Evolutionary conservation across 805 yeast species (phyloP).

Genomic region (Candida silvatica): DNA sequence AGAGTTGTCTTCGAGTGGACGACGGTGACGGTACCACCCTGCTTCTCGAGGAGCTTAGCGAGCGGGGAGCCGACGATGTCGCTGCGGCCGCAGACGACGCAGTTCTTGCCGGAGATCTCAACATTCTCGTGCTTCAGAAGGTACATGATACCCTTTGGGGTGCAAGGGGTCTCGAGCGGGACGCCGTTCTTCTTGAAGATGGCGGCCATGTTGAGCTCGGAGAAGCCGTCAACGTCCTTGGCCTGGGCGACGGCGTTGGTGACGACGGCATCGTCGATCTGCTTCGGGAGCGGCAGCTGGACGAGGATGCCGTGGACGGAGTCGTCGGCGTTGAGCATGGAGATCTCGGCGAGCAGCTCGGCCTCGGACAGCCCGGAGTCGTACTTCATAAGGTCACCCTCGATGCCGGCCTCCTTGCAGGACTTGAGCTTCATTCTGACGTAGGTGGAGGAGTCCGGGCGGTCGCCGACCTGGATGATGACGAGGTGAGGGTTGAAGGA

Average conservation of each 20-base stretch:
- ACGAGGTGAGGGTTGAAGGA: constrained; percentile 69
- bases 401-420: constrained; percentile 73
- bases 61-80: constrained; percentile 96
- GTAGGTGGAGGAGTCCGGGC: constrained; percentile 88
- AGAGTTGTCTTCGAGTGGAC: constrained; percentile 69
- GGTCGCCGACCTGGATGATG: constrained; percentile 81
- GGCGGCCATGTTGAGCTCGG: constrained; percentile 83
- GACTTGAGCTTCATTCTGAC: constrained; percentile 90
- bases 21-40: constrained; percentile 82
- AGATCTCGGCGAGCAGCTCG: constrained; percentile 50
- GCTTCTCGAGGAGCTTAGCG: constrained; percentile 68
- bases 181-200: constrained; percentile 77
- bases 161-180: constrained; percentile 85
- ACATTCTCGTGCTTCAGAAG: constrained; percentile 65
- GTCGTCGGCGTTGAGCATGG: constrained; percentile 61
- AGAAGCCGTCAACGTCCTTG: constrained; percentile 96
- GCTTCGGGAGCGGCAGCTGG: constrained; percentile 83
- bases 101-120: constrained; percentile 65
- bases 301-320: constrained; percentile 79
- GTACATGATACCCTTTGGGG: constrained; percentile 89
- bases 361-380: constrained; percentile 54
- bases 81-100: constrained; percentile 90
- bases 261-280: constrained; percentile 67
- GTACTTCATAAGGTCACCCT: constrained; percentile 56
- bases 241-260: constrained; percentile 75